These are phyloP conservation scores for Dioscorea dumetorum DNA, from an alignment of 106 monocot genomes.

Conservation along the genomic window DNA sequence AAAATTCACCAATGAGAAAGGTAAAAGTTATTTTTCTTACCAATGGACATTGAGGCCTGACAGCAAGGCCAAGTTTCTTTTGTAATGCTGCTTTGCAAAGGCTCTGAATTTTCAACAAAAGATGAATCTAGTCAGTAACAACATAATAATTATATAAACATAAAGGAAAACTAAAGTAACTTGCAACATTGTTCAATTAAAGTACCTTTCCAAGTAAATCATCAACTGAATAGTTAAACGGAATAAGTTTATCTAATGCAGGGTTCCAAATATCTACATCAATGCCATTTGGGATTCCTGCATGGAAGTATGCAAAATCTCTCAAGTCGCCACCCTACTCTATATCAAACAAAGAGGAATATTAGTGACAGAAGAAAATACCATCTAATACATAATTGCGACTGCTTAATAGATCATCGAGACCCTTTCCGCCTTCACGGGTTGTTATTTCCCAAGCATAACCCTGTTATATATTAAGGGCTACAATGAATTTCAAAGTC, in stretches of 20 bases:
- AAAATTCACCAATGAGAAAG: too few relatives aligned
- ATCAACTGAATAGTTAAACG: constrained; percentile 58
- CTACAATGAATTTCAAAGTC: too few relatives aligned
- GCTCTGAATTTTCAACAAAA: constrained; percentile 28
- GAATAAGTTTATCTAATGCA: constrained; percentile 64
- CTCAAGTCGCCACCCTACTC: neutral
- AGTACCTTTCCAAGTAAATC: constrained; percentile 78
- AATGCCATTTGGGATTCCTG: constrained; percentile 83
- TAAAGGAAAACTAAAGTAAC: neutral
- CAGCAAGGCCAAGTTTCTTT: constrained; percentile 62
- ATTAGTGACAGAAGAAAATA: constrained; percentile 12
- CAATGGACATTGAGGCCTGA: constrained; percentile 64
- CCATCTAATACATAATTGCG: constrained; percentile 76
- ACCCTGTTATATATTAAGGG: constrained; percentile 30
- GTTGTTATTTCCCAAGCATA: constrained; percentile 97
- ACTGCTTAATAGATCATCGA: constrained; percentile 61
- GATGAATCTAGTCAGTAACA: too few relatives aligned
- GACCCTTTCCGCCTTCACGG: constrained; percentile 81
- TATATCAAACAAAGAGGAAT: neutral
- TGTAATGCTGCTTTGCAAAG: constrained; percentile 81
- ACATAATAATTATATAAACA: too few relatives aligned
- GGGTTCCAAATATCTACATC: constrained; percentile 86
- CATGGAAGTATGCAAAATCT: constrained; percentile 14
- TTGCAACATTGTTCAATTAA: neutral
- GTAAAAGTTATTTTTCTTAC: constrained; percentile 15